Percentiles rank a stretch among this genome's conserved stretches.
Conservation (phyloP, 176 grass and related monocot species). For the Avena eriantha region DNA sequence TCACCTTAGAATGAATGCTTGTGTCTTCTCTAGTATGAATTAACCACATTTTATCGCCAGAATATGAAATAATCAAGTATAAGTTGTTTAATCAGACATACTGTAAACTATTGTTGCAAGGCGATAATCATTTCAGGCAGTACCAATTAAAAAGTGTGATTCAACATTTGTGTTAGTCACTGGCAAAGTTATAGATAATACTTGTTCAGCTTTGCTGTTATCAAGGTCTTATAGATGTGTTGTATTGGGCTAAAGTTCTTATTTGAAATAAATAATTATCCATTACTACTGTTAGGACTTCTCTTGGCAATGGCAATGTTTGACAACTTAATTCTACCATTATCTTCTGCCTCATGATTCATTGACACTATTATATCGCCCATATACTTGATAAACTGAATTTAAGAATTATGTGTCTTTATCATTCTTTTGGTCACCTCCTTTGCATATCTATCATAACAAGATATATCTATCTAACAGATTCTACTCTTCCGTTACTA, state of each 20-base stretch:
- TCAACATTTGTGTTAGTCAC: constrained; percentile 16
- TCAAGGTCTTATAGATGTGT: neutral
- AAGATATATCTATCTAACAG: neutral
- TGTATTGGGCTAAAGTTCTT: neutral
- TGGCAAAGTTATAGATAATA: neutral
- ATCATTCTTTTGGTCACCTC: constrained; percentile 1
- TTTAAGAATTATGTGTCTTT: neutral
- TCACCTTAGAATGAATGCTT: neutral
- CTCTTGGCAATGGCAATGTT: neutral
- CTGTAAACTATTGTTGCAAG: constrained; percentile 15
- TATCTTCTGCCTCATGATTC: constrained; percentile 5
- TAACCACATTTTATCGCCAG: neutral
- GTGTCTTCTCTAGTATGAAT: constrained; percentile 1
- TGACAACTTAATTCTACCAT: neutral
- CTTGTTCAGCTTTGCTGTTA: neutral
- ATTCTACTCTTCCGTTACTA: neutral
- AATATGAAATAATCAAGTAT: neutral
- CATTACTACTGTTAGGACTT: neutral
- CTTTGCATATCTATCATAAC: neutral
- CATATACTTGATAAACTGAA: constrained; percentile 17
- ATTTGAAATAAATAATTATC: constrained; percentile 4
- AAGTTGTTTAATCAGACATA: neutral
- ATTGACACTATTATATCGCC: constrained; percentile 6
- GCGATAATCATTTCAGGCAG: neutral
- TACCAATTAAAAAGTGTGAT: constrained; percentile 9